Percentiles rank a stretch among this genome's conserved stretches.
These are phyloP conservation scores for Aspergillus caelatus DNA, from an alignment of 2,329 filamentous ascomycete species.

Conservation along the genomic window DNA sequence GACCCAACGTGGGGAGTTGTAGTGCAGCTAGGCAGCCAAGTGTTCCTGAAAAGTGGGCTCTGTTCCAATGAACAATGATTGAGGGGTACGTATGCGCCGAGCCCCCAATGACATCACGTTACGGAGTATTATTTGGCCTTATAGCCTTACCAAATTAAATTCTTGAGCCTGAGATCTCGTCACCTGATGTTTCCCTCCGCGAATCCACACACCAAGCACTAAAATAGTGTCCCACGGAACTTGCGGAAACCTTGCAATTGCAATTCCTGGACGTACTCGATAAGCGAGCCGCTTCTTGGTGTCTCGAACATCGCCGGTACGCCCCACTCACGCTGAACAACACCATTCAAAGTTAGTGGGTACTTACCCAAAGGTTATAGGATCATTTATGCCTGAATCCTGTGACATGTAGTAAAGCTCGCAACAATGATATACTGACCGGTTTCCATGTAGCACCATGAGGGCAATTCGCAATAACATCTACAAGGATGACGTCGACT, in stretches of 20 bases:
- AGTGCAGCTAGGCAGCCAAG: background rate
- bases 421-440: background rate
- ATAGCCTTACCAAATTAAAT: background rate
- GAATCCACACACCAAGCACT: background rate
- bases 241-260: background rate
- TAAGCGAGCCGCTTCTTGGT: background rate
- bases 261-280: background rate
- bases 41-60: conserved; percentile 1
- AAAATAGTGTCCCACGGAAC: background rate
- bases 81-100: background rate
- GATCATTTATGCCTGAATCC: background rate
- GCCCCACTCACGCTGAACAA: background rate
- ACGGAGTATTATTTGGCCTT: conserved; percentile 8
- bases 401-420: background rate
- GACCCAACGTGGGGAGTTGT: background rate
- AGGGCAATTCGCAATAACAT: conserved; percentile 46
- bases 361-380: background rate
- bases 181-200: background rate
- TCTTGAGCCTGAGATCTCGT: background rate
- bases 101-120: conserved; percentile 11
- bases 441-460: conserved; percentile 27
- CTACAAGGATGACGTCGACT: conserved; percentile 64
- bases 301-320: background rate
- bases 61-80: background rate
- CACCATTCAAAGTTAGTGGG: background rate